phyloP scores from a whole-genome alignment of 495 filamentous ascomycete genomes.

The Aspergillus mulundensis region DNA sequence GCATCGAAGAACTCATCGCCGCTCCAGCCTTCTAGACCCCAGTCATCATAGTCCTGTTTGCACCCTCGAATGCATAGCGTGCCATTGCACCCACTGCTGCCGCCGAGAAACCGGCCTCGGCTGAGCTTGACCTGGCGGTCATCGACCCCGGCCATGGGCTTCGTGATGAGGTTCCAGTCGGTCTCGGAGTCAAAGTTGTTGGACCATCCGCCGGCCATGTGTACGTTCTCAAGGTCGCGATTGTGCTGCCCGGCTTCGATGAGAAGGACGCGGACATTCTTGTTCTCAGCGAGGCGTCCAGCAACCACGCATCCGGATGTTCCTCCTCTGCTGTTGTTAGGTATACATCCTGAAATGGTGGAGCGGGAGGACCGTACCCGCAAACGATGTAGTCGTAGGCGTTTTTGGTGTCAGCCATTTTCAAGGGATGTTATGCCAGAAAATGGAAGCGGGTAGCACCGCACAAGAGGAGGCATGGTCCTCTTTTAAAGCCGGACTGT shows the following conservation, averaged over 20 bases:
- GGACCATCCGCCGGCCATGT: conserved; percentile 46
- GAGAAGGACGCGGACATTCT: conserved; percentile 47
- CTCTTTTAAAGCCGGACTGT: too few relatives aligned
- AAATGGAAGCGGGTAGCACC: too few relatives aligned
- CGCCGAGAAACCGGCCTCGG: conserved; percentile 57
- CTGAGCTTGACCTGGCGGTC: conserved; percentile 55
- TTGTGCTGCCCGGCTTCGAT: conserved; percentile 52
- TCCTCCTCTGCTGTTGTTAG: conserved; percentile 42
- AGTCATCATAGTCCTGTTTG: conserved; percentile 60
- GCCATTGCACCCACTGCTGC: conserved; percentile 57
- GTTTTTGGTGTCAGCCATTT: conserved; percentile 4
- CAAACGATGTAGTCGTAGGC: conserved; percentile 36
- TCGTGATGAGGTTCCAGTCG: conserved; percentile 55
- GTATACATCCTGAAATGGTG: background rate
- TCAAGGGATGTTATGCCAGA: background rate
- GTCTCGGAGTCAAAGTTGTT: conserved; percentile 48
- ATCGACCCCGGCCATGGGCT: conserved; percentile 50
- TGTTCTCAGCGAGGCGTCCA: conserved; percentile 56
- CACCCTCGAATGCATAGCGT: conserved; percentile 58
- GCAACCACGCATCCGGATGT: conserved; percentile 59
- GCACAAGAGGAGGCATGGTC: background rate
- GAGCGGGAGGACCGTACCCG: conserved; percentile 19
- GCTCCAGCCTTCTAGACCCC: conserved; percentile 51
- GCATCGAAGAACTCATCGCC: conserved; percentile 50
- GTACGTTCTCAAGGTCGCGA: conserved; percentile 43